These are phyloP conservation scores for Telopea speciosissima DNA, from an alignment of 177 flowering plant genomes.

Conservation along the genomic window DNA sequence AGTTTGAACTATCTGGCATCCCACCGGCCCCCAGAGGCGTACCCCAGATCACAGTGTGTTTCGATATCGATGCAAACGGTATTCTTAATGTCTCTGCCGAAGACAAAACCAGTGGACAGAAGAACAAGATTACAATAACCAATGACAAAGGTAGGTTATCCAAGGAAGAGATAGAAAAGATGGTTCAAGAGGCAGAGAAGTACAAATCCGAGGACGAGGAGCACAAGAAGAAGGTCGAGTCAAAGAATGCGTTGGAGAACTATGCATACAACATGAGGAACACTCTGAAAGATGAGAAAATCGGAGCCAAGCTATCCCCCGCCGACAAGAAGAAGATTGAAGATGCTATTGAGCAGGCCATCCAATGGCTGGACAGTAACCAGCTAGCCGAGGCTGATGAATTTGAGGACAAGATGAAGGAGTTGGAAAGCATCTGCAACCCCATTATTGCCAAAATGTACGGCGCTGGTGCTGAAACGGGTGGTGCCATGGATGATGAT, in stretches of 20 bases:
- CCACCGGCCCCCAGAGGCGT: conserved; percentile 60
- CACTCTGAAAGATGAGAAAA: conserved; percentile 42
- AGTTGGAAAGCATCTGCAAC: conserved; percentile 35
- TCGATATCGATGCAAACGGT: conserved; percentile 57
- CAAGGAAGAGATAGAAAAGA: conserved; percentile 43
- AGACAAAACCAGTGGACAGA: conserved; percentile 60
- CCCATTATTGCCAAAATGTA: conserved; percentile 42
- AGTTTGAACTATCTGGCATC: conserved; percentile 53
- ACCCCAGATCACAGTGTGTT: conserved; percentile 51
- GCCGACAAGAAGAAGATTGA: conserved; percentile 46
- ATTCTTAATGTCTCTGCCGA: conserved; percentile 60
- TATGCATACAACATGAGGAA: conserved; percentile 47
- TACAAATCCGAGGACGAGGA: conserved; percentile 42
- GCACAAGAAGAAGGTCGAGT: conserved; percentile 37
- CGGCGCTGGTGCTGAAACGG: conserved; percentile 33
- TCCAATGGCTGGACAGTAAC: conserved; percentile 32
- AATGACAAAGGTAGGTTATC: conserved; percentile 16
- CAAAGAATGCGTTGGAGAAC: conserved; percentile 38
- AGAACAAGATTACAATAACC: conserved; percentile 61
- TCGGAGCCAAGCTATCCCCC: conserved; percentile 3
- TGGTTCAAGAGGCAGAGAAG: conserved; percentile 44
- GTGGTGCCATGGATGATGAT: conserved; percentile 29
- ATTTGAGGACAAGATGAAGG: conserved; percentile 34
- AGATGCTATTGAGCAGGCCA: conserved; percentile 30
- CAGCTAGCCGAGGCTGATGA: conserved; percentile 33